Percentiles rank a stretch among this genome's conserved stretches.
These are phyloP conservation scores for Mastigamoeba balamuthi DNA, from an alignment of 78 protist species.

Conservation along the genomic window DNA sequence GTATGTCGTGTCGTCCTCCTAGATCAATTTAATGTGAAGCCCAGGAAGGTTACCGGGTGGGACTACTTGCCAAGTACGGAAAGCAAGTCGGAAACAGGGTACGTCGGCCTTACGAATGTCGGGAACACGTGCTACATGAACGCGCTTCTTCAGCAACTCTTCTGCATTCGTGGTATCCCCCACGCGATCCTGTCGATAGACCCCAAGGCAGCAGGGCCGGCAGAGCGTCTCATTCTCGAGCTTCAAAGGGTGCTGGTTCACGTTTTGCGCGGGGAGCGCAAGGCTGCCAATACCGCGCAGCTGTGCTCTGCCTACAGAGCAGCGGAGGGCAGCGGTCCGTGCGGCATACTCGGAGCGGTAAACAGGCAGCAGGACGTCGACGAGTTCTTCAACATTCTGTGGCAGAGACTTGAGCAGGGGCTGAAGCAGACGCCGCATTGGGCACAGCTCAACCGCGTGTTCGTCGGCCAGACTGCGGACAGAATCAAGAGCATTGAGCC, in stretches of 20 bases:
- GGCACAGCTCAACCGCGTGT: background rate
- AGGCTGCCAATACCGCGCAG: background rate
- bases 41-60: background rate
- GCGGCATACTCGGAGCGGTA: background rate
- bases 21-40: background rate
- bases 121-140: slow-evolving; percentile 63
- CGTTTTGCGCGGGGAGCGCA: slow-evolving; percentile 6
- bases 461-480: background rate
- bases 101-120: slow-evolving; percentile 26
- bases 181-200: background rate
- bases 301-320: slow-evolving; percentile 2
- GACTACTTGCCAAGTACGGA: background rate
- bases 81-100: slow-evolving; percentile 5
- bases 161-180: background rate
- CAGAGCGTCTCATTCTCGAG: background rate
- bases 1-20: background rate
- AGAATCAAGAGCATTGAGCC: background rate
- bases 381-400: slow-evolving; percentile 30
- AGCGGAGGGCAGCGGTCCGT: slow-evolving; percentile 11
- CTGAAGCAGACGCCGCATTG: background rate
- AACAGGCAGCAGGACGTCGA: slow-evolving; percentile 28
- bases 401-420: slow-evolving; percentile 12
- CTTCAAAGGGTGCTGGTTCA: slow-evolving; percentile 15
- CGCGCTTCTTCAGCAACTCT: slow-evolving; percentile 30
- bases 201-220: background rate